Conservation (phyloP, 805 yeast species). For the Scheffersomyces stipitis region DNA sequence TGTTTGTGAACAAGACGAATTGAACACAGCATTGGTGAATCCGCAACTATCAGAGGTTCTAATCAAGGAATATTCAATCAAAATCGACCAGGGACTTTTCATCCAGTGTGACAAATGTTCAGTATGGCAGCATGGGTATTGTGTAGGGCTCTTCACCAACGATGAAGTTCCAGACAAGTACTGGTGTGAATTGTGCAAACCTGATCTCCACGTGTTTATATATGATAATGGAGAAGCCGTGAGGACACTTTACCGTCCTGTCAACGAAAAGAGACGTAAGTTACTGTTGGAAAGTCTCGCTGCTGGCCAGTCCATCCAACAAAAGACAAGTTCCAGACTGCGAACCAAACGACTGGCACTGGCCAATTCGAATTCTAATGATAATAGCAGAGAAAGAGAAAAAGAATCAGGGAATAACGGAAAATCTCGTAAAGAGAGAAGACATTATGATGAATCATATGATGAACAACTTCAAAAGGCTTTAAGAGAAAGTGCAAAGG, state of each 20-base stretch:
- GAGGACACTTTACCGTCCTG: constrained; percentile 41
- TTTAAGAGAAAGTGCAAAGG: constrained; percentile 56
- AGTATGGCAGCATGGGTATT: constrained; percentile 97
- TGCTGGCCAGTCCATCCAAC: constrained; percentile 9
- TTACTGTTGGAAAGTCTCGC: constrained; percentile 17
- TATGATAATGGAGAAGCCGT: constrained; percentile 21
- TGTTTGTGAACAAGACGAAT: constrained; percentile 42
- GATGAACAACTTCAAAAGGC: constrained; percentile 49
- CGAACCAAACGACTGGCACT: constrained; percentile 6
- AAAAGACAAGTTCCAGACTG: constrained; percentile 5
- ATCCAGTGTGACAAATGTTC: constrained; percentile 89
- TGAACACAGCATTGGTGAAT: constrained; percentile 24
- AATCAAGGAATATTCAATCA: constrained; percentile 32
- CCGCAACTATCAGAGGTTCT: constrained; percentile 25
- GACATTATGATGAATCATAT: constrained; percentile 33
- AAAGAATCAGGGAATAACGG: constrained; percentile 14
- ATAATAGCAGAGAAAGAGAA: not conserved
- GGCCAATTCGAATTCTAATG: constrained; percentile 2
- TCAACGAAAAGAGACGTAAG: constrained; percentile 42
- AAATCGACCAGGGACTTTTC: constrained; percentile 58
- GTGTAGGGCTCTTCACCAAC: constrained; percentile 81
- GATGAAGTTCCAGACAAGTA: constrained; percentile 87
- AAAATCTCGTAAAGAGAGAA: constrained; percentile 29
- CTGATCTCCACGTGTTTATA: constrained; percentile 69
- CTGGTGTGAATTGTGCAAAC: constrained; percentile 91